A percentile compares a stretch with the other conserved stretches of the same genome.
Conservation (phyloP, 495 filamentous ascomycete genomes). For the Trichoderma gamsii region DNA sequence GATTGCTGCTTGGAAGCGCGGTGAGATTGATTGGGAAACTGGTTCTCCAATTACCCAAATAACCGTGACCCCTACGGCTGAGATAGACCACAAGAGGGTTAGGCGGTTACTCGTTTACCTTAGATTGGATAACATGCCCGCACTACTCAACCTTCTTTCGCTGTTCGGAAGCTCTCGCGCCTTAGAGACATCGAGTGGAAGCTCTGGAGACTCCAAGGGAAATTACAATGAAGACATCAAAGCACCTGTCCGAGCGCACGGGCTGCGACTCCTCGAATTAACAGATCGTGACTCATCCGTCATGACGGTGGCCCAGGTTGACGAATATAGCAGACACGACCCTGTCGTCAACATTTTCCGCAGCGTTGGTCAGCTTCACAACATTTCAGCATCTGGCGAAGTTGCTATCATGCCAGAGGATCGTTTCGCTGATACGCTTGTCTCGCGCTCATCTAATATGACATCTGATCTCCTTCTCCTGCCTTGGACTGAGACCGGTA, state of each 20-base stretch:
- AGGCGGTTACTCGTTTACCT: conserved; percentile 53
- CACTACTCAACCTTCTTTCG: conserved; percentile 76
- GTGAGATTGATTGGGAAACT: conserved; percentile 89
- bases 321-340: conserved; percentile 70
- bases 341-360: conserved; percentile 90
- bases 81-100: conserved; percentile 40
- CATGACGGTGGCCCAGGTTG: conserved; percentile 84
- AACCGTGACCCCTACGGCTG: background rate
- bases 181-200: background rate
- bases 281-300: conserved; percentile 91
- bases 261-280: conserved; percentile 77
- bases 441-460: conserved; percentile 58
- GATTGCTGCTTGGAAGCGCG: conserved; percentile 79
- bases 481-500: conserved; percentile 86
- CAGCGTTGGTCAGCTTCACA: conserved; percentile 78
- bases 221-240: conserved; percentile 16
- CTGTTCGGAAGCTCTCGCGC: conserved; percentile 49
- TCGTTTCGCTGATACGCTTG: conserved; percentile 72
- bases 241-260: conserved; percentile 68
- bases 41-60: conserved; percentile 32
- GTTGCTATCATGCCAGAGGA: conserved; percentile 70
- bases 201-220: conserved; percentile 20
- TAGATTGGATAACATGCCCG: conserved; percentile 83
- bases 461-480: conserved; percentile 76
- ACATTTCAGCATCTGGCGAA: conserved; percentile 75